phyloP scores from a whole-genome alignment of 2,329 filamentous ascomycete genomes.

The Pseudogymnoascus sp. region DNA sequence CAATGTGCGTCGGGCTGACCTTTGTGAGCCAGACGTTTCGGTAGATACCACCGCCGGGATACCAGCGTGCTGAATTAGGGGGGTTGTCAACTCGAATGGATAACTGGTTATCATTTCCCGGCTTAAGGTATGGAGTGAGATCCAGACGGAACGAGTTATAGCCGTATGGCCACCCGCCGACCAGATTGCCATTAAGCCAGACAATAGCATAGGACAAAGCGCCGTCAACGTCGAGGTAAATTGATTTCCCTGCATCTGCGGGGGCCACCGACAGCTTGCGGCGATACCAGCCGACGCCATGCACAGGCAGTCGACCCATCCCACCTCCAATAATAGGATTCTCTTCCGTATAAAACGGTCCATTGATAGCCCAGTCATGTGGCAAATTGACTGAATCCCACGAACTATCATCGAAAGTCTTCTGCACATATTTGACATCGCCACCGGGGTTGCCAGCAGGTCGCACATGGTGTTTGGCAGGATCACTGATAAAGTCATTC shows the following conservation, averaged over 20 bases:
- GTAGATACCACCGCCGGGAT: conserved; percentile 49
- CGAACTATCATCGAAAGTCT: conserved; percentile 34
- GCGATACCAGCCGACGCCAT: conserved; percentile 51
- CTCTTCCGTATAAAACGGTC: conserved; percentile 37
- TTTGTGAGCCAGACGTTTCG: conserved; percentile 51
- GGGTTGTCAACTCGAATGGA: conserved; percentile 48
- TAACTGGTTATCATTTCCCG: conserved; percentile 36
- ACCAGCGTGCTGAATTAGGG: conserved; percentile 46
- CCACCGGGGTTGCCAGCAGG: conserved; percentile 28
- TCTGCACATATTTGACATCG: conserved; percentile 31
- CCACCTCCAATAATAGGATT: conserved; percentile 30
- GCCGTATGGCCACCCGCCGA: conserved; percentile 19
- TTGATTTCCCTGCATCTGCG: conserved; percentile 31
- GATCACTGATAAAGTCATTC: conserved; percentile 36
- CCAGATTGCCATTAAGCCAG: conserved; percentile 18
- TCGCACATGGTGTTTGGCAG: conserved; percentile 26
- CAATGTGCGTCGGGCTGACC: conserved; percentile 41
- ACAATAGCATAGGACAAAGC: conserved; percentile 19
- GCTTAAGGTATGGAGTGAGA: conserved; percentile 39
- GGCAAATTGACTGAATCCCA: conserved; percentile 42
- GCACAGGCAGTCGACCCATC: conserved; percentile 41
- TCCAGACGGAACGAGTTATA: conserved; percentile 42
- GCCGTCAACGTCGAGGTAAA: conserved; percentile 37
- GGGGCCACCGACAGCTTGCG: conserved; percentile 32
- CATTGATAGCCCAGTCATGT: conserved; percentile 46